Percentiles rank a stretch among this genome's conserved stretches.
Conservation (phyloP, 176 grass and related monocot genomes). For the Carex cristatella region DNA sequence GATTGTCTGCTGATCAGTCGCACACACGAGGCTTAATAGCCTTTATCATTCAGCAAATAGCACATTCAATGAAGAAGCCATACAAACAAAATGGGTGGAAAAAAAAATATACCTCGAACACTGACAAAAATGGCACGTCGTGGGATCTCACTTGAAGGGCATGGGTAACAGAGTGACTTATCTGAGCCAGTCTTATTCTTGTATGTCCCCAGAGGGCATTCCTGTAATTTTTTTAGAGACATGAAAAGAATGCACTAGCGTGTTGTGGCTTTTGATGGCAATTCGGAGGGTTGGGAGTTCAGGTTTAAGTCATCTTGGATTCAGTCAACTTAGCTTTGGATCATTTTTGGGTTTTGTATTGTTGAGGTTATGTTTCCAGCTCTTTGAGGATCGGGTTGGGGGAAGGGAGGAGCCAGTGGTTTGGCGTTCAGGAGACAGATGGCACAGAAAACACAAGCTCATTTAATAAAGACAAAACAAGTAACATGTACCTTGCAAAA, state of each 20-base stretch:
- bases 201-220: slow-evolving; percentile 94
- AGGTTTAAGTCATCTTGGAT: not conserved
- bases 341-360: not conserved
- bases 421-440: not conserved
- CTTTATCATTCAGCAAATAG: not conserved
- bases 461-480: slow-evolving; percentile 15
- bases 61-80: not conserved
- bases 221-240: slow-evolving; percentile 52
- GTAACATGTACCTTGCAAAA: slow-evolving; percentile 78
- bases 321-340: not conserved
- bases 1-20: not conserved
- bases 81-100: not conserved
- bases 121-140: slow-evolving; percentile 62
- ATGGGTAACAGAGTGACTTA: slow-evolving; percentile 68
- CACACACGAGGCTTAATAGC: not conserved
- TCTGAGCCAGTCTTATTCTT: slow-evolving; percentile 96
- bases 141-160: slow-evolving; percentile 71
- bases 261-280: not conserved
- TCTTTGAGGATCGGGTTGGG: not conserved
- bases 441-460: not conserved
- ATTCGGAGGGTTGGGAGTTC: not conserved
- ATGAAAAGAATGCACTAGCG: not conserved
- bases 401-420: not conserved
- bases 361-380: not conserved
- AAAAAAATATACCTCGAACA: slow-evolving; percentile 59